Conservation (phyloP, 2,329 filamentous ascomycete species). For the Pyricularia grisea region DNA sequence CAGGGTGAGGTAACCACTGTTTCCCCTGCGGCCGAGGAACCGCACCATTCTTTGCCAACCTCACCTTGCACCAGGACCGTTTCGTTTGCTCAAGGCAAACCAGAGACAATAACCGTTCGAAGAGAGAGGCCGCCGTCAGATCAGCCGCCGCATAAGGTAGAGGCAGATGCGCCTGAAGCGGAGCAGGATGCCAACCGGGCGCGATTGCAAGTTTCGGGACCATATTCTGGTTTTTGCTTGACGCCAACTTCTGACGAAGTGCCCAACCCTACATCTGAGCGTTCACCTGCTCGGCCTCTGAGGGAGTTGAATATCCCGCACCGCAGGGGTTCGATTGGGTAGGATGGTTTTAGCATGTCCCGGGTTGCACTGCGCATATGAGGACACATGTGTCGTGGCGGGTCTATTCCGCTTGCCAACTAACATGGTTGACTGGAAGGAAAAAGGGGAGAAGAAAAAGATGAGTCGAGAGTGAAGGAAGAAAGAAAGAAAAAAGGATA, state of each 20-base stretch:
- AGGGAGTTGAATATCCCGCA: background rate
- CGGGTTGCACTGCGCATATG: background rate
- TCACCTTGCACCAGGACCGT: background rate
- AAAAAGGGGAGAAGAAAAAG: too few species aligned
- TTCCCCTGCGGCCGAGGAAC: background rate
- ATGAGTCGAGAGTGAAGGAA: too few species aligned
- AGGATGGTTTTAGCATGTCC: background rate
- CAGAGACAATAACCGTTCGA: background rate
- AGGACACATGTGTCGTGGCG: too few species aligned
- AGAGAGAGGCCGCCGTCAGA: background rate
- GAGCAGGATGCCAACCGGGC: background rate
- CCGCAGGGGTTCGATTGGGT: background rate
- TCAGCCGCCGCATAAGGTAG: background rate
- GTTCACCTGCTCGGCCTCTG: background rate
- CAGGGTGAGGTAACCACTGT: background rate
- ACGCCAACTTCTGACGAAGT: background rate
- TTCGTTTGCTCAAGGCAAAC: background rate
- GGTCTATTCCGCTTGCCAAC: too few species aligned
- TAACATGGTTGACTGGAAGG: too few species aligned
- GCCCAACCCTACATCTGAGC: background rate
- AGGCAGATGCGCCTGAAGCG: background rate
- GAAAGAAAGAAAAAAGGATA: too few species aligned
- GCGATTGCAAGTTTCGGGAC: background rate
- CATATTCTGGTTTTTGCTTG: background rate
- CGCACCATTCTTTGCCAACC: background rate